Conservation (phyloP, 176 grass and related monocot genomes). For the Hyparrhenia diplandra region DNA sequence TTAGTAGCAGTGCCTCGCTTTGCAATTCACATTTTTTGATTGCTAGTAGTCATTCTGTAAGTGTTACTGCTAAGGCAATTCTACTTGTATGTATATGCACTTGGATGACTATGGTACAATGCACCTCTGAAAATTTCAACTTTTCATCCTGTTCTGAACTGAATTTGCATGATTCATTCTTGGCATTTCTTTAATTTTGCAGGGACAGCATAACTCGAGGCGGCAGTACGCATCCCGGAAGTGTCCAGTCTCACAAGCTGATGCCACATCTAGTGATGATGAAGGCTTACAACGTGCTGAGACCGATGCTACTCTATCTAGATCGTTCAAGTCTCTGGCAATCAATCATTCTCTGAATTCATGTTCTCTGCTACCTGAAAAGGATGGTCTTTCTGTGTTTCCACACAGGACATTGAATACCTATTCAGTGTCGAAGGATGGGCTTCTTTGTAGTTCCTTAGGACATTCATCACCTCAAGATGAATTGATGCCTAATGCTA, state of each 20-base stretch:
- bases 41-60: no score
- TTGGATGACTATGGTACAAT: no score
- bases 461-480: background rate
- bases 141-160: background rate
- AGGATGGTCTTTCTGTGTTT: constrained; percentile 2
- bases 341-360: constrained; percentile 18
- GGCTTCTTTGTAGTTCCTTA: background rate
- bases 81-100: no score
- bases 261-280: constrained; percentile 17
- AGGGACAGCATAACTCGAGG: constrained; percentile 30
- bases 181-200: background rate
- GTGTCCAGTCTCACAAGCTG: constrained; percentile 3
- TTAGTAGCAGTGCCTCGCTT: no score
- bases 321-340: background rate
- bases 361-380: background rate
- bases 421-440: background rate
- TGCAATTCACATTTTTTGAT: no score
- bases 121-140: background rate
- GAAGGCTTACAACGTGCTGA: background rate
- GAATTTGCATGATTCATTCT: background rate
- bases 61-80: no score
- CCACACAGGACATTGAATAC: background rate
- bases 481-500: no score
- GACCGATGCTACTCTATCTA: background rate
- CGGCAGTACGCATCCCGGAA: constrained; percentile 15